These are phyloP conservation scores for Rhizoctonia solani DNA, from an alignment of 1,284 basidiomycete species.

Conservation along the genomic window DNA sequence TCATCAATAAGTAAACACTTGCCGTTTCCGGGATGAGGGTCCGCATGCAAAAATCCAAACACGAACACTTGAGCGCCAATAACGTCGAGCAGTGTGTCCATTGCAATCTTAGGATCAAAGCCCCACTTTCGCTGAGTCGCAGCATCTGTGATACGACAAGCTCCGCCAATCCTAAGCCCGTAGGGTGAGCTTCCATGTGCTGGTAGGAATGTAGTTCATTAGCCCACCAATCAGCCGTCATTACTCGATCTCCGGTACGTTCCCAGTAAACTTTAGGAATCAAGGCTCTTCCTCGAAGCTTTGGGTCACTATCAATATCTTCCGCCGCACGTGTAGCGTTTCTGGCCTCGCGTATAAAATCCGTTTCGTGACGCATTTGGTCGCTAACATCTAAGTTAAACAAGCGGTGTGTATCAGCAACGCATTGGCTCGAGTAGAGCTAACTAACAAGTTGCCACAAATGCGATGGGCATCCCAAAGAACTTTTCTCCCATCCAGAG, in stretches of 20 bases:
- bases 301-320: conserved; percentile 43
- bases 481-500: conserved; percentile 43
- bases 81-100: conserved; percentile 49
- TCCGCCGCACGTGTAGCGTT: conserved; percentile 43
- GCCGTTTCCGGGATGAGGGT: conserved; percentile 36
- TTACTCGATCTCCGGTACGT: conserved; percentile 49
- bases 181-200: conserved; percentile 40
- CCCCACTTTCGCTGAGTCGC: conserved; percentile 47
- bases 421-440: conserved; percentile 1
- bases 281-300: conserved; percentile 49
- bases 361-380: conserved; percentile 54
- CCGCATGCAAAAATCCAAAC: conserved; percentile 49
- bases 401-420: conserved; percentile 15
- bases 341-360: conserved; percentile 49
- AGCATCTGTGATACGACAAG: conserved; percentile 48
- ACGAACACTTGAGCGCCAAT: conserved; percentile 50
- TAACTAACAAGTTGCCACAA: conserved; percentile 42
- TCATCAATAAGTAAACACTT: background rate
- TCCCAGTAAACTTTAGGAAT: conserved; percentile 51
- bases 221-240: conserved; percentile 50
- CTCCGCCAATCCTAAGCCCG: conserved; percentile 16
- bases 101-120: conserved; percentile 46
- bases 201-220: conserved; percentile 43
- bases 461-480: conserved; percentile 45
- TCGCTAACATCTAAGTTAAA: conserved; percentile 46